Percentiles rank a stretch among this genome's conserved stretches.
Evolutionary conservation across 2,329 filamentous ascomycete genomes (phyloP).

Genomic region (Cadophora luteo-olivacea): DNA sequence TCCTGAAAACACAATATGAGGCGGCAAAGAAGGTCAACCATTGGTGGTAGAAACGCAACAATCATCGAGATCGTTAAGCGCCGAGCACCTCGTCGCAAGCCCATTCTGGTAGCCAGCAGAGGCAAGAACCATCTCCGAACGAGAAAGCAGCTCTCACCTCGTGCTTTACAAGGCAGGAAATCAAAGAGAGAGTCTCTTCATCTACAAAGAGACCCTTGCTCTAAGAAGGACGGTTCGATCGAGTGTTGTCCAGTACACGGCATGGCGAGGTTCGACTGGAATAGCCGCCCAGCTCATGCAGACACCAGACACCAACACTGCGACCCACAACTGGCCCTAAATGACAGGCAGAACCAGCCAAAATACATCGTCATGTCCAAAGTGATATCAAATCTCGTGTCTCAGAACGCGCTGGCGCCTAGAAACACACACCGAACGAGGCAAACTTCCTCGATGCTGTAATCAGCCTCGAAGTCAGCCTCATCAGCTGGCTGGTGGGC

Average conservation of each 20-base stretch:
- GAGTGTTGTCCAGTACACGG: too few species aligned
- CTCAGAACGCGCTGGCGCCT: not conserved
- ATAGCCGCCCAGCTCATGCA: constrained; percentile 8
- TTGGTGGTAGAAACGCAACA: not conserved
- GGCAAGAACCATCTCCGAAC: too few species aligned
- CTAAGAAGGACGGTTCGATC: too few species aligned
- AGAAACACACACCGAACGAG: not conserved
- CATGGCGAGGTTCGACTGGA: not conserved
- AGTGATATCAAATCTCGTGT: not conserved
- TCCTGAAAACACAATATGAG: not conserved
- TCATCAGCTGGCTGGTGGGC: not conserved
- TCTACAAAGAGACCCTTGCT: too few species aligned
- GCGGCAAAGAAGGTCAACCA: not conserved
- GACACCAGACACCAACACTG: constrained; percentile 3
- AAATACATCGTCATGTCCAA: not conserved
- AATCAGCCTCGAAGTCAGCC: not conserved
- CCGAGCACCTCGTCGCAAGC: not conserved
- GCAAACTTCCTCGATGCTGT: not conserved
- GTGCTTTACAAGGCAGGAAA: not conserved
- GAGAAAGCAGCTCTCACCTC: not conserved
- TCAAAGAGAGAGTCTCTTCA: not conserved
- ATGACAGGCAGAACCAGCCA: not conserved
- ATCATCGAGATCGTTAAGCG: too few species aligned
- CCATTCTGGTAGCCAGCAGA: too few species aligned
- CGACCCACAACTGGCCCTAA: not conserved